Percentiles rank a stretch among this genome's conserved stretches.
These are phyloP conservation scores for Blastocladiella emersonii DNA, from an alignment of 371 early-diverging fungal species.

Conservation along the genomic window DNA sequence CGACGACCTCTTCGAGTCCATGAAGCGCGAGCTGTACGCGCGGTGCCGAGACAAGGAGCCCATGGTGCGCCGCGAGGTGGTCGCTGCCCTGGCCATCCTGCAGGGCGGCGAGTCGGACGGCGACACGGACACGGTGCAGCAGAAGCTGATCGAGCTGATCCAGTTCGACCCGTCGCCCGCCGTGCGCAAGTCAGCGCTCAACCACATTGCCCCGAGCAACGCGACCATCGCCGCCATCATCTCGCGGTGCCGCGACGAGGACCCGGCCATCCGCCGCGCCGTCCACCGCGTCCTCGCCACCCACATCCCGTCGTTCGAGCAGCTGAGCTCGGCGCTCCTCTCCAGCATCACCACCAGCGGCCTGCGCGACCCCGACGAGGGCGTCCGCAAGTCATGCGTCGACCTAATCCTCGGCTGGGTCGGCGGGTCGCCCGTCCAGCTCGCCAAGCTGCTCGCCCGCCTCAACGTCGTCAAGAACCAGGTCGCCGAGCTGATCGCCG, in stretches of 20 bases:
- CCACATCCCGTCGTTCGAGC: background rate
- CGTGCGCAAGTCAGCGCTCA: background rate
- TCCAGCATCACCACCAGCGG: background rate
- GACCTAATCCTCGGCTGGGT: background rate
- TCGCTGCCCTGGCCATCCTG: background rate
- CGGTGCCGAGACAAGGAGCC: conserved; percentile 3
- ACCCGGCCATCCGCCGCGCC: background rate
- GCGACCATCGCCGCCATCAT: background rate
- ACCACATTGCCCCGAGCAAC: background rate
- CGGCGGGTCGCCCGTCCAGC: background rate
- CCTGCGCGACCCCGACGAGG: background rate
- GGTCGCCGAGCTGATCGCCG: background rate
- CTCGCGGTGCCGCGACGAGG: conserved; percentile 3
- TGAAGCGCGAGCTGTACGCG: background rate
- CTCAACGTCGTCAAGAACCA: background rate
- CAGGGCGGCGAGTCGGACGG: background rate
- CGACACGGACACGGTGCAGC: background rate
- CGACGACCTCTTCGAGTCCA: background rate
- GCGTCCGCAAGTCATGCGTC: background rate
- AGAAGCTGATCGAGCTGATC: background rate
- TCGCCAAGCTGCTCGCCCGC: background rate
- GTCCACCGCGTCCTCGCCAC: background rate
- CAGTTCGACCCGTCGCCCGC: background rate
- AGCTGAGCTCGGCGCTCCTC: background rate
- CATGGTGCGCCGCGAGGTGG: background rate